Evolutionary conservation across 495 filamentous ascomycete genomes (phyloP), one percentile per base, ranked within the genome.

Genomic region (Xylaria telfairii): DNA sequence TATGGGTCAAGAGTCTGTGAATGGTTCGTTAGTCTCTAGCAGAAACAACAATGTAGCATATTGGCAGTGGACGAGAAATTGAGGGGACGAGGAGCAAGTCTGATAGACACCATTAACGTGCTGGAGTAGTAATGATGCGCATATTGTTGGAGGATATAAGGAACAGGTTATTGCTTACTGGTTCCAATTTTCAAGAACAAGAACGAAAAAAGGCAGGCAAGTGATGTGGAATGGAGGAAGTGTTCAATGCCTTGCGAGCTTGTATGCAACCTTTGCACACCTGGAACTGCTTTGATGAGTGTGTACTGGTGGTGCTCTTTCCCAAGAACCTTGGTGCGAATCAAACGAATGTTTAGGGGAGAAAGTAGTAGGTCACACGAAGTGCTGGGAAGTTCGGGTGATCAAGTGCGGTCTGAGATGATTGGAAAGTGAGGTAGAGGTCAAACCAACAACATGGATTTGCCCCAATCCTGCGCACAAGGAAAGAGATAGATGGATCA

Each of bases 161-260:
- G n/a, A n/a, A 60, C 30, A 30, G 26, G 26, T 15, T 28, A 54
- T 17, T 68, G n/a, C 54, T 68, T 68, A 68, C 66, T 7, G 8
- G 26, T 2, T 37, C 8, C 1, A 34, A 26, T 1, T 19, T 49
- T 4, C 24, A 60, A 44, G 9, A 3, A 67, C 47, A 4, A 68
- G 9, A 26, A 57, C 42, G 26, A 12, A 57, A 57, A 10, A 2
- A 6, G 51, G 34, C 3, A 34, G 7, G 26, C n/a, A 21, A 17
- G 41, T 39, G 24, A 65, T 21, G 47, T 21, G 32, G 28, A 21
- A 47, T 13, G 26, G 12, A 28, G 41, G 15, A 53, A 51, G 28
- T n/a, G 17, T 28, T 19, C 12, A 5, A 4, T 56, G 49, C n/a
- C n/a, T 9, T 41, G 49, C 39, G 24, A 32, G 37, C 34, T 8